Conservation (phyloP, 805 yeast genomes). For the Teunomyces barrocoloradensis region DNA sequence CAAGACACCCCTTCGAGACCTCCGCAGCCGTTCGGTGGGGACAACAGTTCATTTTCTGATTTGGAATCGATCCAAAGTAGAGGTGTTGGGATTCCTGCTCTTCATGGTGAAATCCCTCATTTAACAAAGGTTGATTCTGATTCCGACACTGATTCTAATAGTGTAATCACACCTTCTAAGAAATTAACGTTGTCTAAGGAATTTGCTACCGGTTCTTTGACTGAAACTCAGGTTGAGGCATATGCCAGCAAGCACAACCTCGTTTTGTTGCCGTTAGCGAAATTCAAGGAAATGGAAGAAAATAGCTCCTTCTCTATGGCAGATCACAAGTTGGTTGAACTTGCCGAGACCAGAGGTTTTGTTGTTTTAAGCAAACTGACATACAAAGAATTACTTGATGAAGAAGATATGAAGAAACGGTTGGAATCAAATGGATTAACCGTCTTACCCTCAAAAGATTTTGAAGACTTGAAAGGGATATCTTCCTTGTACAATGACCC, state of each 20-base stretch:
- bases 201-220: slow-evolving; percentile 6
- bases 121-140: slow-evolving; percentile 27
- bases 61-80: slow-evolving; percentile 9
- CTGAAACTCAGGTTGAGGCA: slow-evolving; percentile 27
- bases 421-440: slow-evolving; percentile 32
- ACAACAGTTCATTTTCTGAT: slow-evolving; percentile 10
- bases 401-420: slow-evolving; percentile 32
- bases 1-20: slow-evolving; percentile 21
- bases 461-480: slow-evolving; percentile 12
- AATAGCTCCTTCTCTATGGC: slow-evolving; percentile 21
- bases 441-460: slow-evolving; percentile 26
- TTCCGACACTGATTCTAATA: slow-evolving; percentile 20
- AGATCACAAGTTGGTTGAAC: slow-evolving; percentile 21
- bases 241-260: slow-evolving; percentile 34
- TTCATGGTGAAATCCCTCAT: slow-evolving; percentile 21
- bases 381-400: slow-evolving; percentile 27
- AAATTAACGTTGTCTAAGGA: slow-evolving; percentile 16
- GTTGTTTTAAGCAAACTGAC: slow-evolving; percentile 26
- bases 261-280: slow-evolving; percentile 28
- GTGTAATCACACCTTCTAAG: slow-evolving; percentile 6
- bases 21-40: slow-evolving; percentile 15
- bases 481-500: slow-evolving; percentile 18
- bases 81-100: slow-evolving; percentile 13
- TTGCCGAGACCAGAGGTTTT: slow-evolving; percentile 24
- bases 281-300: slow-evolving; percentile 27